Evolutionary conservation across 768 basidiomycete species (phyloP), one percentile per base, ranked within the genome.

Genomic region (Russula brevipes): DNA sequence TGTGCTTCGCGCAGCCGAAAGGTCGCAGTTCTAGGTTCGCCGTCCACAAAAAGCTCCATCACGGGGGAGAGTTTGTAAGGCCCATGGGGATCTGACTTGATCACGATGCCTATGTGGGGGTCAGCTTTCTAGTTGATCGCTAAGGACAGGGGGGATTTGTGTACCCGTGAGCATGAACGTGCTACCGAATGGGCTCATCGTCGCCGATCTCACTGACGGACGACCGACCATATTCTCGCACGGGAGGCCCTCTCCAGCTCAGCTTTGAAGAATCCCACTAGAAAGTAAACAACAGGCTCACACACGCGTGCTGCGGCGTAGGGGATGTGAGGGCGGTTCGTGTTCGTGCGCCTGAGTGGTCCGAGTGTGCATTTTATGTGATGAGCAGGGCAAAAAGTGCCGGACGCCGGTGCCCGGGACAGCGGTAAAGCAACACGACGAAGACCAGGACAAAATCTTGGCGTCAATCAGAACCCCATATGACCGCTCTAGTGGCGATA

Each of bases 1-100:
- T 53, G 59, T 17, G 36, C 12, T 39, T 60, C 52, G n/a, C 59
- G 59, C 19, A 31, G 45, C 33, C 54, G 52, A 38, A 60, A 54
- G 33, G 44, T 16, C 19, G 53, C 52, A 2, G 52, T 39, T 19
- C 45, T 50, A 24, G 35, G 52, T 19, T 60, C 45, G 44, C 45
- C 59, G 10, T 60, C 59, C 16, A 60, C 59, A 47, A 54, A 10
- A 54, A 60, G 59, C 11, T 60, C 59, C 42, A 60, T 54, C 2
- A 47, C 24, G 16, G 52, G 35, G 24, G 59, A 60, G 10, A 44
- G 59, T 17, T 31, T 60, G 44, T 54, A 54, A 30, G 59, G 54
- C 19, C 59, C 36, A 19, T 30, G 52, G 1, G 53, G 59, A 60
- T 60, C 45, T 10, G 59, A 46, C 36, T 60, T 60, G 24, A 60